phyloP scores from a whole-genome alignment of 2,329 filamentous ascomycete species.

The Zasmidium angulare region DNA sequence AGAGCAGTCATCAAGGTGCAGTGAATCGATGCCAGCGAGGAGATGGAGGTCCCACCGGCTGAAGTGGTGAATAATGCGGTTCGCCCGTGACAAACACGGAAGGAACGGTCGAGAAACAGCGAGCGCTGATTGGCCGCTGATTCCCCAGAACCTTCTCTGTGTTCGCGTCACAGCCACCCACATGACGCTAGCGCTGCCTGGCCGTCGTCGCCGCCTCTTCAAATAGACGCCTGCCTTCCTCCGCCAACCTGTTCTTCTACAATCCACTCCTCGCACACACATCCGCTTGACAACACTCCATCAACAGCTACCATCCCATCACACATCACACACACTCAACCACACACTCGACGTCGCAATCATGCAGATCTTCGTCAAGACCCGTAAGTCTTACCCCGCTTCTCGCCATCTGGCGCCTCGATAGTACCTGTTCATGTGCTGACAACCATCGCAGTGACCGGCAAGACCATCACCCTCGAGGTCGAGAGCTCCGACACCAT shows the following conservation, averaged over 20 bases:
- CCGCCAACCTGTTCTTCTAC: slow-evolving; percentile 9
- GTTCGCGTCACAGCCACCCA: background rate
- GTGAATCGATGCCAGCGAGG: background rate
- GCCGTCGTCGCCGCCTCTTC: slow-evolving; percentile 6
- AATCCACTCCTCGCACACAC: slow-evolving; percentile 9
- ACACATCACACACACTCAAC: slow-evolving; percentile 14
- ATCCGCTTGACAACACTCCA: slow-evolving; percentile 4
- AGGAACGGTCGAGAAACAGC: background rate
- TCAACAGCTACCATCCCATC: slow-evolving; percentile 6
- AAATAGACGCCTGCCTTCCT: background rate
- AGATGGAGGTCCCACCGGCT: background rate
- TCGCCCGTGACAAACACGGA: background rate
- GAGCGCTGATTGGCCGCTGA: background rate
- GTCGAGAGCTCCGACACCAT: slow-evolving; percentile 79
- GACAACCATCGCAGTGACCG: slow-evolving; percentile 53
- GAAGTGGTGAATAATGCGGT: background rate
- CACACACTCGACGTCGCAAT: slow-evolving; percentile 32
- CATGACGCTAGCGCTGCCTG: background rate
- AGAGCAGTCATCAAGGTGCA: background rate
- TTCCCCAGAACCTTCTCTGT: background rate
- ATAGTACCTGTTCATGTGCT: slow-evolving; percentile 27
- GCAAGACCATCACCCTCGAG: slow-evolving; percentile 68
- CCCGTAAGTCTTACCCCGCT: slow-evolving; percentile 62
- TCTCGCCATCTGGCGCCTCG: slow-evolving; percentile 20
- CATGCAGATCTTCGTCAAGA: slow-evolving; percentile 99